Evolutionary conservation across 2,329 filamentous ascomycete species (phyloP).

Genomic region (Alternaria incomplexa): DNA sequence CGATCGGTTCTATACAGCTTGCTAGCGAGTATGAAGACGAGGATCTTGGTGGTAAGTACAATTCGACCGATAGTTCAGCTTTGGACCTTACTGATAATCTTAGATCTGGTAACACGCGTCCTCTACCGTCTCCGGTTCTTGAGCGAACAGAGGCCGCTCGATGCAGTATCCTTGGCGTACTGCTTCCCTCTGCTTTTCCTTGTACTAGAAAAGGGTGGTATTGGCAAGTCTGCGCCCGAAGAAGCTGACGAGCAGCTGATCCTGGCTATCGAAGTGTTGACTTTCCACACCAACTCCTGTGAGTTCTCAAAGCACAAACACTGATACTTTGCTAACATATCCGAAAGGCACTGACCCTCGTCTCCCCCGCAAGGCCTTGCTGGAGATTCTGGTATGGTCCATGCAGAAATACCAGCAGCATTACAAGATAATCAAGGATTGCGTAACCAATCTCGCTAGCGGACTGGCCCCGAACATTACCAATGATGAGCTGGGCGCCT

Average conservation of each 20-base stretch:
- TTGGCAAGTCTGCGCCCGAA: conserved; percentile 70
- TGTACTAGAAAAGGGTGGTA: conserved; percentile 78
- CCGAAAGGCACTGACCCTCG: conserved; percentile 67
- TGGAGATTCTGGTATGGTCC: conserved; percentile 74
- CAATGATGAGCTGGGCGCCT: conserved; percentile 71
- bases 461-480: conserved; percentile 84
- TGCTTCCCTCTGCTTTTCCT: conserved; percentile 81
- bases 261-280: conserved; percentile 83
- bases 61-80: neutral
- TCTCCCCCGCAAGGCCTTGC: conserved; percentile 76
- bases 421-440: conserved; percentile 94
- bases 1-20: conserved; percentile 75
- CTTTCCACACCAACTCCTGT: conserved; percentile 85
- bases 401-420: conserved; percentile 93
- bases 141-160: conserved; percentile 92
- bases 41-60: conserved; percentile 66
- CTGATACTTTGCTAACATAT: conserved; percentile 18
- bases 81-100: conserved; percentile 19
- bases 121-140: conserved; percentile 90
- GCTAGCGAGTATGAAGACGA: conserved; percentile 76
- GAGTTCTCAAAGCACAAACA: conserved; percentile 19
- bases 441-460: conserved; percentile 82
- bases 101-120: conserved; percentile 78
- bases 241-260: conserved; percentile 89
- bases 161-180: conserved; percentile 85